Evolutionary conservation across 1,139 yeast species (phyloP), one percentile per base, ranked within the genome.

Genomic region (Kodamaea plutei): DNA sequence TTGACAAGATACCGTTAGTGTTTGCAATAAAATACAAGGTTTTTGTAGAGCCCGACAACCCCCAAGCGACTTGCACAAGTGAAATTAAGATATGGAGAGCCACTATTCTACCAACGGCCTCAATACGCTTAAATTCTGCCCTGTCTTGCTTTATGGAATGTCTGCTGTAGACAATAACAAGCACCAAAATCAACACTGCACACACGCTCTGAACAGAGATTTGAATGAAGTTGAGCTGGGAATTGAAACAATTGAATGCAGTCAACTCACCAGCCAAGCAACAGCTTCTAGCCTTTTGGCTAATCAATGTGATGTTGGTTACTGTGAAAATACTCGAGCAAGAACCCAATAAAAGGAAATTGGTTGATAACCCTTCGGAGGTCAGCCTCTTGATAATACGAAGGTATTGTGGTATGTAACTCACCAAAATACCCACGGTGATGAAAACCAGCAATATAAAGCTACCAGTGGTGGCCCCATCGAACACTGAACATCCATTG

Each of bases 291-390:
- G 81, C 82, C 0, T 66, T 58, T 7, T 69, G 58, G 8, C 84
- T 74, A 8, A 84, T 65, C 25, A 85, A 56, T 6, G 79, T 56
- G 33, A 87, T 73, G 47, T 87, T 87, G 18, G 84, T 67, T 26
- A 81, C 56, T 0, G 94, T 80, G 43, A 82, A 76, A 9, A 79
- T 60, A 2, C 89, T 83, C 2, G 93, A 81, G 15, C 80, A 60
- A 9, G 85, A 77, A 3, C 94, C 93, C 23, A 87, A 65, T 9
- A 85, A 59, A 29, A 87, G 61, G 48, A 80, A 87, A 45, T 73
- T 69, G 7, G 89, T 84, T 2, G 91, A 81, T 17, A 87, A 61
- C 3, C 96, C 96, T 49, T 84, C 91, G 5, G 91, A 79, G 6
- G 88, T 71, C 34, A 71, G 57, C 31, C 87, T 72, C 13, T 52